Conservation (phyloP, 2,329 filamentous ascomycete species). For the Colletotrichum musicola region DNA sequence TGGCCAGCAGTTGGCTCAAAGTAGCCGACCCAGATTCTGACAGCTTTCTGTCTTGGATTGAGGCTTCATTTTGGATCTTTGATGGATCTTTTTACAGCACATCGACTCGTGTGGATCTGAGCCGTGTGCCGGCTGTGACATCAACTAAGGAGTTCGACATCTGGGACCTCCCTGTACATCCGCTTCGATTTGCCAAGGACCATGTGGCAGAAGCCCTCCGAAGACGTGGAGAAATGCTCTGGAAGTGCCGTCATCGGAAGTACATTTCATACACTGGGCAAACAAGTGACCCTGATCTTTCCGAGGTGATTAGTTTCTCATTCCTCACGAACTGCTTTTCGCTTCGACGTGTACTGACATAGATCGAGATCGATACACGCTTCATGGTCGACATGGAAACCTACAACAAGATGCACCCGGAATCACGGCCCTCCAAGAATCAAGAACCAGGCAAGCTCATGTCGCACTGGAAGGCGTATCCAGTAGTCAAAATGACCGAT, state of each 20-base stretch:
- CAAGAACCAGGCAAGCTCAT: neutral
- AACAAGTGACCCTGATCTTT: neutral
- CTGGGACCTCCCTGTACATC: neutral
- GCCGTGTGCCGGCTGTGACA: no score
- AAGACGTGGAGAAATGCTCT: neutral
- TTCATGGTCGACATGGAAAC: slow-evolving; percentile 14
- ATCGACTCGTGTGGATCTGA: no score
- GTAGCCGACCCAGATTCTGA: no score
- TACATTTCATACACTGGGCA: neutral
- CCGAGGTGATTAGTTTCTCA: neutral
- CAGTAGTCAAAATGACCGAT: neutral
- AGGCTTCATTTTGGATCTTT: no score
- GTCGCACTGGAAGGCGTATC: neutral
- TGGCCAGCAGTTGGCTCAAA: no score
- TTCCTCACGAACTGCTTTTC: neutral
- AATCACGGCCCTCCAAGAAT: neutral
- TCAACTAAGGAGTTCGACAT: neutral
- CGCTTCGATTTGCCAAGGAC: neutral
- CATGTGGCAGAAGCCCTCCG: neutral
- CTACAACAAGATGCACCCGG: slow-evolving; percentile 1
- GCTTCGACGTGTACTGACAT: neutral
- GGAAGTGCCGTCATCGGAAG: neutral
- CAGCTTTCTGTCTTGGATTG: no score
- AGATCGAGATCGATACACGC: neutral
- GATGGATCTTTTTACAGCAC: no score